phyloP scores from a whole-genome alignment of 257 asterid genomes.

The Coffea eugenioides region DNA sequence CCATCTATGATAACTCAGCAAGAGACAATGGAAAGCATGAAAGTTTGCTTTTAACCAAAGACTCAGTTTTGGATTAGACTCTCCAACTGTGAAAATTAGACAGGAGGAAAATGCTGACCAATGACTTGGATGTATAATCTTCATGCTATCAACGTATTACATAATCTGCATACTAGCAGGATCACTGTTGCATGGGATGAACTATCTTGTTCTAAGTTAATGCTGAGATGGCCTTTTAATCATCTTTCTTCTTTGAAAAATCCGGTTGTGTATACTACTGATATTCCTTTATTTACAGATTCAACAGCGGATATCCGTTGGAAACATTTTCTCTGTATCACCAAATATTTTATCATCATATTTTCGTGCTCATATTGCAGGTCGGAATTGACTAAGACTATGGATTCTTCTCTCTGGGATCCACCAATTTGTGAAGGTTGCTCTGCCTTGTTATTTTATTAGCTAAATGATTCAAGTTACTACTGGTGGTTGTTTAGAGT shows the following conservation, averaged over 20 bases:
- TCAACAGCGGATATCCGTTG: not conserved
- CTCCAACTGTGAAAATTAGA: not conserved
- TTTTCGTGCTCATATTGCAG: conserved; percentile 19
- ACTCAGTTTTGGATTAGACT: not conserved
- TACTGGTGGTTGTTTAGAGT: conserved; percentile 9
- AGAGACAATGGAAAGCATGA: not conserved
- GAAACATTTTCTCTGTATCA: not conserved
- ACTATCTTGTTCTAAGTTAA: not conserved
- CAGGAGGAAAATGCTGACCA: not conserved
- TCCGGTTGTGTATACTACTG: not conserved
- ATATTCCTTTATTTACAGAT: not conserved
- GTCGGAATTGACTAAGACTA: conserved; percentile 21
- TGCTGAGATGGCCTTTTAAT: not conserved
- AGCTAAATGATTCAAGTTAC: not conserved
- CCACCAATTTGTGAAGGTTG: conserved; percentile 32
- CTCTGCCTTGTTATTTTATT: conserved; percentile 15
- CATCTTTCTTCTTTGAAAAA: not conserved
- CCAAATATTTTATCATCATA: not conserved
- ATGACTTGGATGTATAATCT: not conserved
- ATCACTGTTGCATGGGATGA: not conserved
- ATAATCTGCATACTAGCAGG: too few relatives aligned
- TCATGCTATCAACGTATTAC: not conserved
- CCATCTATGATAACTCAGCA: not conserved
- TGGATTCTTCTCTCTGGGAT: conserved; percentile 55
- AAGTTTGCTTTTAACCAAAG: not conserved